Conservation (phyloP, 179 eudicot species). For the Beta lomatogona region DNA sequence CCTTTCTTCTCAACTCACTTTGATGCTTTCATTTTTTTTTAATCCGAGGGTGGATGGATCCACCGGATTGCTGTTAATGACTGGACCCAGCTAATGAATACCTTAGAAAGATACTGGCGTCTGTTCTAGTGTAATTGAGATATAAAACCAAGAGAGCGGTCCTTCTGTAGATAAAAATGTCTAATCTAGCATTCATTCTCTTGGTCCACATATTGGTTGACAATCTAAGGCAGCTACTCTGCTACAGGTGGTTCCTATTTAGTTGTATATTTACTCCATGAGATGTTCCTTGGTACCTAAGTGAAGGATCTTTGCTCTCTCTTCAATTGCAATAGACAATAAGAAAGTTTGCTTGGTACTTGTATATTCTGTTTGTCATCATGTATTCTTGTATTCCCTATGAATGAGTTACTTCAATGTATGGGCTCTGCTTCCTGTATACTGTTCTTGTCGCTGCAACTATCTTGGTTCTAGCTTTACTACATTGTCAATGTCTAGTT, state of each 20-base stretch:
- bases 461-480: background rate
- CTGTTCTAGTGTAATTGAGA: background rate
- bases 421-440: background rate
- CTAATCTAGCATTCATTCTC: constrained; percentile 19
- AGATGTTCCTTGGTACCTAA: constrained; percentile 14
- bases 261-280: constrained; percentile 16
- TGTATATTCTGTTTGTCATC: background rate
- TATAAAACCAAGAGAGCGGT: constrained; percentile 5
- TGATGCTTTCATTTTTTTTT: background rate
- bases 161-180: constrained; percentile 14
- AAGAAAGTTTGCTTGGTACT: background rate
- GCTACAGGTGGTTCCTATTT: constrained; percentile 10
- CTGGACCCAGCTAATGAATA: constrained; percentile 11
- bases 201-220: constrained; percentile 6
- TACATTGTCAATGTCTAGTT: background rate
- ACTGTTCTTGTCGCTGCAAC: background rate
- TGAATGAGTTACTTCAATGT: background rate
- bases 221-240: background rate
- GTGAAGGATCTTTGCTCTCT: constrained; percentile 17
- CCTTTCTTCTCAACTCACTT: constrained; percentile 1
- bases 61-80: constrained; percentile 2
- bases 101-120: constrained; percentile 18
- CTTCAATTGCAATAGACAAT: background rate
- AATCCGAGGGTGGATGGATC: background rate
- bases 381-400: background rate